Conservation (phyloP, 148 eudicot species). For the Nepenthes gracilis region DNA sequence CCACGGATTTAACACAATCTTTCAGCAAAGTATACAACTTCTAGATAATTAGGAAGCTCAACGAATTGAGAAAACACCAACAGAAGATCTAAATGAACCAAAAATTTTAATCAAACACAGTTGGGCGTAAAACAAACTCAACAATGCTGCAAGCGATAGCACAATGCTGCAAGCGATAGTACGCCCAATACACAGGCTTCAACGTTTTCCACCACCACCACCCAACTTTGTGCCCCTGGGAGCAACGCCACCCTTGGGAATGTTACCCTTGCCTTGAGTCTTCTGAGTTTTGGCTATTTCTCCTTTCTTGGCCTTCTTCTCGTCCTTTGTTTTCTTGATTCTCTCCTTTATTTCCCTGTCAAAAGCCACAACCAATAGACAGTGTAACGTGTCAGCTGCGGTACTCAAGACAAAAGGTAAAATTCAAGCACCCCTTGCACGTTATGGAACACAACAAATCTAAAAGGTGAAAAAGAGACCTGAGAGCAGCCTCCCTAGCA, state of each 20-base stretch:
- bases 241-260: slow-evolving; percentile 21
- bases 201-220: slow-evolving; percentile 12
- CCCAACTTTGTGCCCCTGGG: slow-evolving; percentile 8
- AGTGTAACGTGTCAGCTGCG: no score
- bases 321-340: slow-evolving; percentile 64
- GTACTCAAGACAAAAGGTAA: no score
- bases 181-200: neutral
- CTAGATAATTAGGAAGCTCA: no score
- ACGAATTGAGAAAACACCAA: no score
- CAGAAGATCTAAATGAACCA: no score
- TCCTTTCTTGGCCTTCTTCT: slow-evolving; percentile 53
- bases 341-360: slow-evolving; percentile 62
- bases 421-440: neutral
- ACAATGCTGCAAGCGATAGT: no score
- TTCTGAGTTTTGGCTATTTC: slow-evolving; percentile 30
- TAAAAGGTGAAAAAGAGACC: slow-evolving; percentile 16
- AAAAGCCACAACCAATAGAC: neutral
- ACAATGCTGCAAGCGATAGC: no score
- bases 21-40: no score
- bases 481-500: slow-evolving; percentile 60
- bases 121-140: no score
- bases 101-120: no score
- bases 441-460: neutral
- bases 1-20: no score
- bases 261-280: slow-evolving; percentile 21